A percentile compares a stretch with the other conserved stretches of the same genome.
These are phyloP conservation scores for Amaranthus palmeri DNA, from an alignment of 148 eudicot genomes.

Conservation along the genomic window DNA sequence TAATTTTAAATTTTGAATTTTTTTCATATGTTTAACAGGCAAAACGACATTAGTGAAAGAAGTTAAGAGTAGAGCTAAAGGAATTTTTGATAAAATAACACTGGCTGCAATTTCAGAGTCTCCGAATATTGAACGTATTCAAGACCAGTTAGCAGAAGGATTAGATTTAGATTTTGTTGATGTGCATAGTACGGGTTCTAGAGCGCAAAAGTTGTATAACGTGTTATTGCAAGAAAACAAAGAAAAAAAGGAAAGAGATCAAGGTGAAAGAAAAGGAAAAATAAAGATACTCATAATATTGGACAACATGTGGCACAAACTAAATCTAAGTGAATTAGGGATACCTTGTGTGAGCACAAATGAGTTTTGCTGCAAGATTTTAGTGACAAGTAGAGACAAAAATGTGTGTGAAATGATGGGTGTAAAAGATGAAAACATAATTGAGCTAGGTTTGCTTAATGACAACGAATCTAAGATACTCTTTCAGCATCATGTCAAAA, in stretches of 20 bases:
- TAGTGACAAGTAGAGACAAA: slow-evolving; percentile 4
- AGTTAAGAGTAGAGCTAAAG: neutral
- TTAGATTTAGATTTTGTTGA: neutral
- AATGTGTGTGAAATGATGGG: neutral
- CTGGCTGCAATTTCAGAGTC: slow-evolving; percentile 9
- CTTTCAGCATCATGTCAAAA: neutral
- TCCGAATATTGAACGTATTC: slow-evolving; percentile 9
- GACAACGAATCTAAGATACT: neutral
- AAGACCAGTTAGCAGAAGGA: slow-evolving; percentile 2
- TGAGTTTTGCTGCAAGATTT: neutral
- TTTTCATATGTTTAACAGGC: neutral
- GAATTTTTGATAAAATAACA: neutral
- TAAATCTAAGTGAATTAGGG: slow-evolving; percentile 1
- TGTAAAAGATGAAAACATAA: neutral
- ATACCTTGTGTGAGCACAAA: neutral
- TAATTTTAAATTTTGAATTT: too few species aligned
- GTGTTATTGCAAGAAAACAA: neutral
- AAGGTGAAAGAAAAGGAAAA: too few species aligned
- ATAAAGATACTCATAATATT: neutral
- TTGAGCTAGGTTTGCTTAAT: neutral
- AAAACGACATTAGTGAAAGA: slow-evolving; percentile 14
- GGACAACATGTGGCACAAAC: slow-evolving; percentile 13
- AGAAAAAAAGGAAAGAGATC: neutral
- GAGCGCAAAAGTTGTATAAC: neutral
- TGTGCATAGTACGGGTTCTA: neutral